Evolutionary conservation across 805 yeast genomes (phyloP).

Genomic region (Debaryomyces prosopidis): DNA sequence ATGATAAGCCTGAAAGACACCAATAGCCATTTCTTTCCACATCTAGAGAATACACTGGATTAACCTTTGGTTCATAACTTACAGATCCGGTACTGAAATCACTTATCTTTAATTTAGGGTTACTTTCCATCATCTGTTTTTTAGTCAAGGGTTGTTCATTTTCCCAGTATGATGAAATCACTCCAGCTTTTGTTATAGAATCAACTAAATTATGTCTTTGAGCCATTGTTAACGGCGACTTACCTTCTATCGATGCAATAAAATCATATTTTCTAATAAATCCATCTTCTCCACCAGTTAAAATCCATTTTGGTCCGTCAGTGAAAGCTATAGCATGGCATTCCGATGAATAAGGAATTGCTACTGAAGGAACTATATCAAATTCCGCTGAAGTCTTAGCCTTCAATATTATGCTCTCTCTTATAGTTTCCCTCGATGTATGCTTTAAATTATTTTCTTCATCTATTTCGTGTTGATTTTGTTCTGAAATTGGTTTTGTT

Average conservation of each 20-base stretch:
- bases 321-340: conserved; percentile 78
- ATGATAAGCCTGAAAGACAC: conserved; percentile 76
- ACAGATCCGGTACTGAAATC: conserved; percentile 39
- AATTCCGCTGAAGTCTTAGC: conserved; percentile 55
- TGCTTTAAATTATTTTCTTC: background rate
- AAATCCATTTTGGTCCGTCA: conserved; percentile 79
- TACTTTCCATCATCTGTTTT: conserved; percentile 31
- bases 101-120: conserved; percentile 37
- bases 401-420: conserved; percentile 36
- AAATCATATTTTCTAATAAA: conserved; percentile 88
- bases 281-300: conserved; percentile 97
- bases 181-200: conserved; percentile 81
- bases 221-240: conserved; percentile 82
- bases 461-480: background rate
- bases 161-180: conserved; percentile 86
- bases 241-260: conserved; percentile 81
- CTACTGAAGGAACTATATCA: conserved; percentile 82
- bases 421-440: conserved; percentile 4
- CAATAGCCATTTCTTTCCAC: conserved; percentile 82
- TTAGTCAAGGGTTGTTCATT: conserved; percentile 81
- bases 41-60: conserved; percentile 87
- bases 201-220: conserved; percentile 90
- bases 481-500: background rate
- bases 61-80: conserved; percentile 58
- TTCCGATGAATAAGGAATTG: conserved; percentile 78